A percentile compares a stretch with the other conserved stretches of the same genome.
phyloP scores from a whole-genome alignment of 179 eudicot genomes.

The Sideroxylon spinosum region DNA sequence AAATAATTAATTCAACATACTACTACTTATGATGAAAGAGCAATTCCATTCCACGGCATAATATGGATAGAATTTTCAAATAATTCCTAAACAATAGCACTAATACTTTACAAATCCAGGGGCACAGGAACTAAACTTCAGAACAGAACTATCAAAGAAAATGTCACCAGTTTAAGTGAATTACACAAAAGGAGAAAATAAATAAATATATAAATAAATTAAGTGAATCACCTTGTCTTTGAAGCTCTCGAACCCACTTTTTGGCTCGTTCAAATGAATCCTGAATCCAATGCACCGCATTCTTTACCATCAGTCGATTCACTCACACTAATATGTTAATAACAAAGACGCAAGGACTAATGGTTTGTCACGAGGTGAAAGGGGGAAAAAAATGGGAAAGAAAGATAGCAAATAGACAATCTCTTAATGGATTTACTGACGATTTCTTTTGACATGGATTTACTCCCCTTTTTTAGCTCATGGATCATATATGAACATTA shows the following conservation, averaged over 20 bases:
- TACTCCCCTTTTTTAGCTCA: neutral
- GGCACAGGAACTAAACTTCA: no score
- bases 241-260: slow-evolving; percentile 65
- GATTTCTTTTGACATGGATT: no score
- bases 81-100: neutral
- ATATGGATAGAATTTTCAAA: neutral
- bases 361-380: neutral
- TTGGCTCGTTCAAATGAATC: slow-evolving; percentile 61
- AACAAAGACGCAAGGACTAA: neutral
- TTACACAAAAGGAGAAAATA: no score
- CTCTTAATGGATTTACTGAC: no score
- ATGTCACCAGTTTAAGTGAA: neutral
- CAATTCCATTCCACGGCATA: no score
- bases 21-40: neutral
- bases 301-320: neutral
- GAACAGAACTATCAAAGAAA: neutral
- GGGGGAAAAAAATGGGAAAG: no score
- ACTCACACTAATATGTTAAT: neutral
- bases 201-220: neutral
- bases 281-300: slow-evolving; percentile 31
- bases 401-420: neutral
- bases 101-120: neutral
- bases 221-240: slow-evolving; percentile 49
- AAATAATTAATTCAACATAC: neutral
- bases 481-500: neutral